Evolutionary conservation across 1,139 yeast species (phyloP), one percentile per base, ranked within the genome.

Genomic region (Suhomyces chickasaworum): DNA sequence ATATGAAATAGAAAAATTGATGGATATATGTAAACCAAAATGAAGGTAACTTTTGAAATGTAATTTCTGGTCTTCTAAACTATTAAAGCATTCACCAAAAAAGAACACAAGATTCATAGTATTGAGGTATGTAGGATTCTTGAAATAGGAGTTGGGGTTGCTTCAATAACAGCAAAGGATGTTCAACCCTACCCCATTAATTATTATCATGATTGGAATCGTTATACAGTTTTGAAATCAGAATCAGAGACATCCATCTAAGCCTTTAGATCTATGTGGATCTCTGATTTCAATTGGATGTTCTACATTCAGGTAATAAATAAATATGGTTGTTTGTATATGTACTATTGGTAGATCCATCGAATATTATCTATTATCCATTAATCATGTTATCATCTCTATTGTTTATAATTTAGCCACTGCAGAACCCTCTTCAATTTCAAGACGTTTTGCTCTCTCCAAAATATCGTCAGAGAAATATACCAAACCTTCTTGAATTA

Each of bases 401-500:
- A 39, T 40, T 25, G n/a, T 7, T 25, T 20, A 42, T 23, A 42
- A 37, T 31, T 42, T 42, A n/a, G 41, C 37, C 6, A 12, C 40
- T 8, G 25, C 7, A 13, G 20, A 18, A 7, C 30, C 37, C 16
- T 23, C 20, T 16, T 35, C 36, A 2, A 21, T 29, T 5, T 7
- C 18, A 35, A 37, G 29, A 13, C 51, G 22, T 30, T 37, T 36
- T 17, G 39, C 34, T 9, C 29, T 33, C 18, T 65, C 65, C 25
- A 65, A 58, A 18, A 69, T 52, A 12, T 45, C 48, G 43, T 61
- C 55, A 3, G 63, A 60, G 35, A 72, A 54, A 38, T 56, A 64
- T 4, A 66, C 61, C 41, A 72, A 59, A 1, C 70, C 77, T 54
- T 73, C 79, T 55, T 73, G 78, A 21, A 56, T 54, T 7, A 71